Base-by-base conservation (phyloP, 805 yeast genomes). In the Brettanomyces nanus region DNA sequence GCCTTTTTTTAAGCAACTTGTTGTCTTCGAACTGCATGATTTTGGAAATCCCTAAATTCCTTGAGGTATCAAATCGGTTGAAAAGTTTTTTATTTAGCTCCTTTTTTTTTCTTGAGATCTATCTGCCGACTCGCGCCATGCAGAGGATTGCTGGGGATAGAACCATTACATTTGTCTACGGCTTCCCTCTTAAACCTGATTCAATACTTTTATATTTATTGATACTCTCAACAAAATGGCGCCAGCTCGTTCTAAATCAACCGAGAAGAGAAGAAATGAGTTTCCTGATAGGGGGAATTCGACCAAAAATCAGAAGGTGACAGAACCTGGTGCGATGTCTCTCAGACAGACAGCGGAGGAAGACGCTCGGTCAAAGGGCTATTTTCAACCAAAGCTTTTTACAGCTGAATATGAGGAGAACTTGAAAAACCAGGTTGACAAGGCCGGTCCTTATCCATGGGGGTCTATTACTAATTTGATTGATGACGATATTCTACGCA, bases 361-460 rank as follows among this genome's bases (percentile, higher is more conserved):
- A 33, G 63, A 59, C 43, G 46, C 45, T 5, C 37, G 46, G 23
- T 61, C 65, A 3, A 51, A 43, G n/a, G 44, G 45, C 13, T 57
- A 56, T 28, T 58, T 59, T 31, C 61, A 59, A 35, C 34, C 44
- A 0, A 56, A 57, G 36, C 42, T 59, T 13, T 56, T 58, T 36
- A 71, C 71, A 19, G 47, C 53, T 1, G 43, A 59, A 2, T 72
- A 68, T 46, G 62, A 60, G 47, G 45, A 52, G 3, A 46, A 53
- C 1, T 52, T 83, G 37, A 62, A 63, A 38, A 39, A 61, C 2
- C 58, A 61, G 22, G 73, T 87, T 27, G 45, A 61, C 1, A 59
- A 63, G 6, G 76, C 94, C 3, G 67, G 74, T 45, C 98, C 98
- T 1, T 92, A 82, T 56, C 71, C 76, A 53, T 90, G 97, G 89